Conservation (phyloP, 352 stramenopile species). For the Phytophthora podocarpi region DNA sequence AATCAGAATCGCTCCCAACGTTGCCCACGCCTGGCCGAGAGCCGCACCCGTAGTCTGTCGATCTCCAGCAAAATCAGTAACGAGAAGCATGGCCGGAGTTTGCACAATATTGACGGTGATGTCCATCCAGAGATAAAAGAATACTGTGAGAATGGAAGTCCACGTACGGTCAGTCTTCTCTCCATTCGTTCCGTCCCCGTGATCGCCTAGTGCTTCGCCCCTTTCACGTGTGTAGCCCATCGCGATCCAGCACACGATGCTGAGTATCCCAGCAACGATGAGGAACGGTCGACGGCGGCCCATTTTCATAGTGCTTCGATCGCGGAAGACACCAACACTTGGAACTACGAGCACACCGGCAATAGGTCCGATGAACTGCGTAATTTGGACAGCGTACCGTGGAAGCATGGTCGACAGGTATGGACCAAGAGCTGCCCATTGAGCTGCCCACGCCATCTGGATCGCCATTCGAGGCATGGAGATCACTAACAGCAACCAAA, state of each 20-base stretch:
- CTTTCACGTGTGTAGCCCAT: conserved; percentile 66
- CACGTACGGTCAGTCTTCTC: conserved; percentile 40
- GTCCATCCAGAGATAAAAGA: conserved; percentile 74
- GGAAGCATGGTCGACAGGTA: conserved; percentile 56
- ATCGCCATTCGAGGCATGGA: conserved; percentile 62
- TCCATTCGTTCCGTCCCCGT: conserved; percentile 27
- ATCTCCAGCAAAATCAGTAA: conserved; percentile 61
- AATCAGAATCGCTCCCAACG: conserved; percentile 47
- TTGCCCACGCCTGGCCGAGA: conserved; percentile 47
- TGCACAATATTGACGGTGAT: conserved; percentile 62
- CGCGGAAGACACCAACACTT: conserved; percentile 54
- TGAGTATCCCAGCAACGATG: conserved; percentile 38
- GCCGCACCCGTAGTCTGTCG: conserved; percentile 54
- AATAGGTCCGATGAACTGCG: conserved; percentile 57
- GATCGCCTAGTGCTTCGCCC: conserved; percentile 48
- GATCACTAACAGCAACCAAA: conserved; percentile 45
- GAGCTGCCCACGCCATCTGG: conserved; percentile 58
- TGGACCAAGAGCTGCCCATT: conserved; percentile 58
- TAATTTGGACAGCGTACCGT: conserved; percentile 48
- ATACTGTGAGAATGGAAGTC: conserved; percentile 49
- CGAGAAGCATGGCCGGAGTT: conserved; percentile 50
- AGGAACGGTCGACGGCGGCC: conserved; percentile 47
- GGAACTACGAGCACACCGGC: conserved; percentile 54
- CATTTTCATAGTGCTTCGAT: conserved; percentile 43
- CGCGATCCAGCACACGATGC: conserved; percentile 50